Evolutionary conservation across 768 basidiomycete genomes (phyloP).

Genomic region (Galerina sulciceps): DNA sequence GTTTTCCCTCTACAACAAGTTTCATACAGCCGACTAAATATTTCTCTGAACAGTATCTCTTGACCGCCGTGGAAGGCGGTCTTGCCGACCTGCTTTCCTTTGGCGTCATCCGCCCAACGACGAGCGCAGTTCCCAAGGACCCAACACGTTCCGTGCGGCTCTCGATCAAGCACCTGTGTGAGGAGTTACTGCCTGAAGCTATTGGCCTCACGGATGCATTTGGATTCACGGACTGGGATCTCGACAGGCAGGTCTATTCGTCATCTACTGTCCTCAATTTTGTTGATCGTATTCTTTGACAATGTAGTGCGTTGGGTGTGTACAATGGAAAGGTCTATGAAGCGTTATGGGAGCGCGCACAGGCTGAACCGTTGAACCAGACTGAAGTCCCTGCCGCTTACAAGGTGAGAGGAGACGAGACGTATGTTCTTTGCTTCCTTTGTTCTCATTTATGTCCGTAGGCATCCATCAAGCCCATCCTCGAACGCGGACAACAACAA

Average conservation of each 20-base stretch:
- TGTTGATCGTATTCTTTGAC: background rate
- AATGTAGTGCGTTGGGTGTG: conserved; percentile 60
- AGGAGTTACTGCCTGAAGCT: conserved; percentile 60
- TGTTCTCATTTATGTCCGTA: conserved; percentile 12
- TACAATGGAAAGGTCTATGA: conserved; percentile 71
- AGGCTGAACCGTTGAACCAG: conserved; percentile 63
- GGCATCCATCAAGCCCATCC: conserved; percentile 57
- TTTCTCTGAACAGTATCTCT: conserved; percentile 52
- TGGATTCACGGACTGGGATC: conserved; percentile 75
- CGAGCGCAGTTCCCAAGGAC: conserved; percentile 32
- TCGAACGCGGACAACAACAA: conserved; percentile 48
- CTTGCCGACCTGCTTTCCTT: conserved; percentile 66
- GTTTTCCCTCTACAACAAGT: conserved; percentile 15
- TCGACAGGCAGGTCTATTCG: conserved; percentile 55
- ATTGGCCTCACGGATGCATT: conserved; percentile 77
- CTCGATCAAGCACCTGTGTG: conserved; percentile 52
- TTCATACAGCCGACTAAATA: background rate
- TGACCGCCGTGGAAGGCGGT: conserved; percentile 57
- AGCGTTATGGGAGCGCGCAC: conserved; percentile 61
- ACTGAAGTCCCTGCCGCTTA: conserved; percentile 58
- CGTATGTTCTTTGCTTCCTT: background rate
- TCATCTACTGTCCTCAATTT: background rate
- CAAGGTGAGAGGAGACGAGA: conserved; percentile 39
- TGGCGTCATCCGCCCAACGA: conserved; percentile 38
- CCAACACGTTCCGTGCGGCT: conserved; percentile 52